Evolutionary conservation across 257 asterid species (phyloP), one percentile per base, ranked within the genome.

Genomic region (Craterostigma plantagineum): DNA sequence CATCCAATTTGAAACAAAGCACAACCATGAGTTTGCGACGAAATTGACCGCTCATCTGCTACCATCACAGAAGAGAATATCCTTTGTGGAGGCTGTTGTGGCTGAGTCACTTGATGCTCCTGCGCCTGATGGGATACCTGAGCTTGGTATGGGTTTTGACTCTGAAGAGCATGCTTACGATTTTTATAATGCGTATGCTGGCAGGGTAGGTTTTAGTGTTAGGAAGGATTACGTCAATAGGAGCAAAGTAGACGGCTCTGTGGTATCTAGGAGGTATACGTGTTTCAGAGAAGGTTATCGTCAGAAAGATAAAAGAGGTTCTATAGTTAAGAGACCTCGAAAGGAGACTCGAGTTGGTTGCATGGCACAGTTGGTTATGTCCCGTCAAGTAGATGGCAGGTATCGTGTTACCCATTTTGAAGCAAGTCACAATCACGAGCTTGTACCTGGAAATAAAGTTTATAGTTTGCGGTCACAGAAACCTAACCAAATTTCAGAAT

Each of bases 341-440:
- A 76, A 68, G 51, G 73, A 75, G 56, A 66, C 81, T 4, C 65
- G 81, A 66, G 79, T 69, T 15, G 78, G 77, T 38, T 76, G 81
- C 62, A 55, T 61, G 71, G 78, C 86, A 9, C 81, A 71, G 56
- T 43, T 73, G 11, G 75, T 73, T 15, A 64, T 69, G 57, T 67
- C 82, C 12, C 82, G 82, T 35, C 82, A 73, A 44, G 48, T 58
- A 36, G 82, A 73, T 46, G 75, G 78, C 52, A 63, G 64, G 44
- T 73, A 73, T 52, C 78, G 75, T 46, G 75, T 66, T 12, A 73
- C 82, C 42, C 72, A 73, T 45, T 73, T 73, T 52, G 78, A 69
- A 41, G 78, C 65, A 62, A 49, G 45, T 43, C 82, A 73, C 48
- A 73, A 66, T 63, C 82, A 69, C 1, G 82, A 73, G 57, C 78